Conservation (phyloP, 495 filamentous ascomycete genomes). For the Neohortaea acidophila region DNA sequence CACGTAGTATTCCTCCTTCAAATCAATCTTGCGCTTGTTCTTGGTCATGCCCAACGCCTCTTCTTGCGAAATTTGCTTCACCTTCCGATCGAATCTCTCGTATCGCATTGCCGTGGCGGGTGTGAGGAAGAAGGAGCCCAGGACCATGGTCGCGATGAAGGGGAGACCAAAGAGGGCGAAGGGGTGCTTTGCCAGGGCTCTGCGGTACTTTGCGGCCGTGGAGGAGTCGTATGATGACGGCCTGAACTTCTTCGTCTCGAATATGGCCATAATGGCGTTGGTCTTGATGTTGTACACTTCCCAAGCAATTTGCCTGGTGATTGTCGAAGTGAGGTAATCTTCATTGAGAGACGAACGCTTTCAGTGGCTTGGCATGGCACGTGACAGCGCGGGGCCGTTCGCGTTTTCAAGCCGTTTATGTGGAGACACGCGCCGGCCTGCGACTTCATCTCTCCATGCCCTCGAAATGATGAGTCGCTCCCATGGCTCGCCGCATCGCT, state of each 20-base stretch:
- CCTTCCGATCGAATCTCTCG: conserved; percentile 78
- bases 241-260: conserved; percentile 58
- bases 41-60: conserved; percentile 70
- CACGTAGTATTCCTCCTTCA: conserved; percentile 90
- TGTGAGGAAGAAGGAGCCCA: conserved; percentile 83
- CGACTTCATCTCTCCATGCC: not conserved
- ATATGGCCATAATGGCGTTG: conserved; percentile 48
- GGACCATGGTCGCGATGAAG: conserved; percentile 84
- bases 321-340: no score
- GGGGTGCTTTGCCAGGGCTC: conserved; percentile 51
- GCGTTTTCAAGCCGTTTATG: no score
- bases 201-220: conserved; percentile 64
- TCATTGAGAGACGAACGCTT: no score
- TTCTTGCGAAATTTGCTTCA: conserved; percentile 63
- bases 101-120: conserved; percentile 87
- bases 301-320: no score
- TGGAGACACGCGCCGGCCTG: not conserved
- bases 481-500: conserved; percentile 9
- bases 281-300: not conserved
- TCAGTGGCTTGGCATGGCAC: no score
- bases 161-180: conserved; percentile 94
- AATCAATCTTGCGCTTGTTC: conserved; percentile 53
- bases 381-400: no score
- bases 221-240: conserved; percentile 36
- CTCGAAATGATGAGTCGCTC: not conserved